A percentile compares a stretch with the other conserved stretches of the same genome.
These are phyloP conservation scores for Podospora australis DNA, from an alignment of 495 filamentous ascomycete species.

Conservation along the genomic window DNA sequence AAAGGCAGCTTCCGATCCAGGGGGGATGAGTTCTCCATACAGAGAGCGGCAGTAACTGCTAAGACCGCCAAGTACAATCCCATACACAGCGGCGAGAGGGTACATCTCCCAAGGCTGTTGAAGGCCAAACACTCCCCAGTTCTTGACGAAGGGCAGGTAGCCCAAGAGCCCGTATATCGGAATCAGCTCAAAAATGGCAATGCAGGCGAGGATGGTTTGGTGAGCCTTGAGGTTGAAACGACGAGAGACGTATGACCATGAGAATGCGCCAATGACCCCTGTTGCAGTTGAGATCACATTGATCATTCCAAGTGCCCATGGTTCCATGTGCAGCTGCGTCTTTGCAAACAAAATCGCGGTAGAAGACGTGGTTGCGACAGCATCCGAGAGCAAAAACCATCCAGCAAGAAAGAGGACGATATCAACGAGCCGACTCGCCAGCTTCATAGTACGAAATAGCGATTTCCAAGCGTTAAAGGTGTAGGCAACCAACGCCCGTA, in stretches of 20 bases:
- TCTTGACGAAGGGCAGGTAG: constrained; percentile 74
- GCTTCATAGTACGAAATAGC: constrained; percentile 68
- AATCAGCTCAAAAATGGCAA: constrained; percentile 83
- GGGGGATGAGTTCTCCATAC: constrained; percentile 86
- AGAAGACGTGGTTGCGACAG: constrained; percentile 89
- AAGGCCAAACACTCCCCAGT: constrained; percentile 70
- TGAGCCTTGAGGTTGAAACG: constrained; percentile 59
- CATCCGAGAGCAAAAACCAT: constrained; percentile 93
- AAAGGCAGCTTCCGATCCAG: constrained; percentile 90
- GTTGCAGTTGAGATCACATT: constrained; percentile 80
- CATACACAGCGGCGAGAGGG: constrained; percentile 82
- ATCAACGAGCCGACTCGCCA: constrained; percentile 76
- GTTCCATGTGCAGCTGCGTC: constrained; percentile 82
- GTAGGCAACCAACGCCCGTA: constrained; percentile 49
- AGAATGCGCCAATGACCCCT: constrained; percentile 82
- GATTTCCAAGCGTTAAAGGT: constrained; percentile 78
- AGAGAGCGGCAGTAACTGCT: constrained; percentile 89
- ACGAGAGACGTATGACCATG: constrained; percentile 73
- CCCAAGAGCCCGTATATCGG: constrained; percentile 87
- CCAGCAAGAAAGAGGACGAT: constrained; percentile 80
- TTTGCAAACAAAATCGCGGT: constrained; percentile 95
- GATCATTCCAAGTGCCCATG: constrained; percentile 84
- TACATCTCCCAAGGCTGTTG: constrained; percentile 98
- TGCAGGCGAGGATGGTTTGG: constrained; percentile 87
- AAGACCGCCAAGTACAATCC: constrained; percentile 88